Conservation (phyloP, 129 eudicot species). For the Tagetes erecta region DNA sequence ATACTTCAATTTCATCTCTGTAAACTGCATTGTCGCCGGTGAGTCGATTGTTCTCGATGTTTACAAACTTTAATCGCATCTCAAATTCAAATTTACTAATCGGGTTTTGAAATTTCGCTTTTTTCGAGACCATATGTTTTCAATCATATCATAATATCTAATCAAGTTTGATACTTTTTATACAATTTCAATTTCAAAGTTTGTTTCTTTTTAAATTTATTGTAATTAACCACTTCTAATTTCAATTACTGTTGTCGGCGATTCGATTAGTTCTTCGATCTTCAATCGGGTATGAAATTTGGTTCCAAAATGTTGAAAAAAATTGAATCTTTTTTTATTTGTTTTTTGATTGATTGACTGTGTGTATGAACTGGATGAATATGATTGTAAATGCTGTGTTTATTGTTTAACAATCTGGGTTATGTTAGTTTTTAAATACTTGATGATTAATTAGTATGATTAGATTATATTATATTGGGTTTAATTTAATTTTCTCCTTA, state of each 20-base stretch:
- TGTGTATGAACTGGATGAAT: slow-evolving; percentile 12
- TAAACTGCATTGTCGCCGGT: slow-evolving; percentile 47
- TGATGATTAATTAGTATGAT: background rate
- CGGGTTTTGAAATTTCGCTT: slow-evolving; percentile 26
- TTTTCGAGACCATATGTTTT: slow-evolving; percentile 27
- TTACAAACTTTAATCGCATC: slow-evolving; percentile 21
- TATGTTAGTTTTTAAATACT: slow-evolving; percentile 15
- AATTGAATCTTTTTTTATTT: no score
- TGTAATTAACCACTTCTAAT: slow-evolving; percentile 6
- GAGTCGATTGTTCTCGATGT: slow-evolving; percentile 33
- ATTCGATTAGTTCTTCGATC: slow-evolving; percentile 31
- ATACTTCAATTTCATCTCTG: slow-evolving; percentile 6
- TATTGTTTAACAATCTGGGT: slow-evolving; percentile 26
- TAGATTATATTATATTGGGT: slow-evolving; percentile 7
- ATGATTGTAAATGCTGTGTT: slow-evolving; percentile 18
- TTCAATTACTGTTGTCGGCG: slow-evolving; percentile 31
- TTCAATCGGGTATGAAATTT: slow-evolving; percentile 18
- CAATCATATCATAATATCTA: background rate
- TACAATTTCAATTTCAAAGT: background rate
- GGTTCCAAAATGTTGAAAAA: no score
- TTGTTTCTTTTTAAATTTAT: background rate
- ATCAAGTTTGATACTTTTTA: slow-evolving; percentile 8
- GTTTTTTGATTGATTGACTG: slow-evolving; percentile 21
- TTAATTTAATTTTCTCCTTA: slow-evolving; percentile 26
- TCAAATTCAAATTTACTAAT: slow-evolving; percentile 22